Evolutionary conservation across 495 filamentous ascomycete genomes (phyloP).

Genomic region (Daldinia childiae): DNA sequence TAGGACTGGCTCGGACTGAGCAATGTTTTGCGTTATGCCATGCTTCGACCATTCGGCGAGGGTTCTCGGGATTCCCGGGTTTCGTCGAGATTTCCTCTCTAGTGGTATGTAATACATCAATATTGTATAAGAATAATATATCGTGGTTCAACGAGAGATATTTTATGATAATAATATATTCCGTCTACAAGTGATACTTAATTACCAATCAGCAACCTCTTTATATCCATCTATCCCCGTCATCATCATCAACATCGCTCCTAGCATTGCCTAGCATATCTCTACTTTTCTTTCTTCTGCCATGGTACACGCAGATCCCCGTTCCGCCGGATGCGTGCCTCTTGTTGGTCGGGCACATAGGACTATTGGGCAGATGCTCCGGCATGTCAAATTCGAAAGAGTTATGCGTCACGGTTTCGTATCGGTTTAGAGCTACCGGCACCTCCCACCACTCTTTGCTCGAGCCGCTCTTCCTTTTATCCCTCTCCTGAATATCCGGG

Average conservation of each 20-base stretch:
- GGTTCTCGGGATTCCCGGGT: slow-evolving; percentile 5
- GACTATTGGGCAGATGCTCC: slow-evolving; percentile 71
- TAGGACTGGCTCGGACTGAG: background rate
- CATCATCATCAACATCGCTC: background rate
- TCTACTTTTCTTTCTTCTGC: slow-evolving; percentile 38
- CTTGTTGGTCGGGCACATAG: slow-evolving; percentile 69
- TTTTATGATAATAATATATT: background rate
- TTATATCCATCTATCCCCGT: slow-evolving; percentile 13
- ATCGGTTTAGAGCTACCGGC: slow-evolving; percentile 25
- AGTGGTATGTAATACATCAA: background rate
- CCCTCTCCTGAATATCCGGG: slow-evolving; percentile 21
- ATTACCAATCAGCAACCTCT: background rate
- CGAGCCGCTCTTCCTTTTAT: slow-evolving; percentile 16
- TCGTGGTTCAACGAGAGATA: background rate
- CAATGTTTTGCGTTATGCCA: background rate
- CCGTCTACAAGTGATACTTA: background rate
- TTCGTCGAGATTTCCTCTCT: background rate
- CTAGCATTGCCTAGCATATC: background rate
- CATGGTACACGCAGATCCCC: slow-evolving; percentile 63
- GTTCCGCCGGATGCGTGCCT: slow-evolving; percentile 62
- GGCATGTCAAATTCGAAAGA: slow-evolving; percentile 65
- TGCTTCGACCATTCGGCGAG: background rate
- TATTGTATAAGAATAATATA: background rate
- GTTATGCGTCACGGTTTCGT: slow-evolving; percentile 11
- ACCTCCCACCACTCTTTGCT: slow-evolving; percentile 48